Percentiles rank a stretch among this genome's conserved stretches.
Evolutionary conservation across 78 protist genomes (phyloP).

Genomic region (Guillardia theta): DNA sequence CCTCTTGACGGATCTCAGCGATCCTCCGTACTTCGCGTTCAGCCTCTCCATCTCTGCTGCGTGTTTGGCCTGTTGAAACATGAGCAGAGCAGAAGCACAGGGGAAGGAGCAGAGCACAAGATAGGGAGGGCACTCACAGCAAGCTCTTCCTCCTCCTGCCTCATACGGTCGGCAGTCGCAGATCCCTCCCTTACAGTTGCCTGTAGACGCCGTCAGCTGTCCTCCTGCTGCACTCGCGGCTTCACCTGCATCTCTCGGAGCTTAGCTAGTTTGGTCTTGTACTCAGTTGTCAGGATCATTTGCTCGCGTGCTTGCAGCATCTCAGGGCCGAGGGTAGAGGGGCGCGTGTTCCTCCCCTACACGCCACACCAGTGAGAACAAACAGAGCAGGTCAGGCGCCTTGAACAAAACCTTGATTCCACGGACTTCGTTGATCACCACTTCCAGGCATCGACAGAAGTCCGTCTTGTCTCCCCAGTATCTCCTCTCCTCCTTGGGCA

Average conservation of each 20-base stretch:
- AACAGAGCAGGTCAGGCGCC: background rate
- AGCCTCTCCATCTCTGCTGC: background rate
- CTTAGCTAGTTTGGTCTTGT: background rate
- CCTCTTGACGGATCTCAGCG: too few species aligned
- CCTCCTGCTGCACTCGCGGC: background rate
- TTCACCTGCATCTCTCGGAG: background rate
- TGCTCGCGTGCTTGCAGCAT: conserved; percentile 24
- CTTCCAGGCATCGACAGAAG: background rate
- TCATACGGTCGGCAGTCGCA: background rate
- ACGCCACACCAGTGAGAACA: background rate
- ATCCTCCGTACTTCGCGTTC: background rate
- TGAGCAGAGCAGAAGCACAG: background rate
- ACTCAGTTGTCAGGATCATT: background rate
- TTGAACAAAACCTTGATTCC: background rate
- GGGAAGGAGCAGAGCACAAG: too few species aligned
- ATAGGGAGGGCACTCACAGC: too few species aligned
- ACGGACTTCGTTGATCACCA: background rate
- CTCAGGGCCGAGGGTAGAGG: background rate
- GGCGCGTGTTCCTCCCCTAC: background rate
- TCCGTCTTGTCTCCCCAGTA: background rate
- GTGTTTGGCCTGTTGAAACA: background rate
- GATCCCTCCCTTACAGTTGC: background rate
- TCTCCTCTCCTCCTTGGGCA: background rate
- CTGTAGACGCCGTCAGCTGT: background rate
- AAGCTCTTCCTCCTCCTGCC: background rate